These are phyloP conservation scores for Citrus sp. DNA, from an alignment of 345 rosid species.

Conservation along the genomic window DNA sequence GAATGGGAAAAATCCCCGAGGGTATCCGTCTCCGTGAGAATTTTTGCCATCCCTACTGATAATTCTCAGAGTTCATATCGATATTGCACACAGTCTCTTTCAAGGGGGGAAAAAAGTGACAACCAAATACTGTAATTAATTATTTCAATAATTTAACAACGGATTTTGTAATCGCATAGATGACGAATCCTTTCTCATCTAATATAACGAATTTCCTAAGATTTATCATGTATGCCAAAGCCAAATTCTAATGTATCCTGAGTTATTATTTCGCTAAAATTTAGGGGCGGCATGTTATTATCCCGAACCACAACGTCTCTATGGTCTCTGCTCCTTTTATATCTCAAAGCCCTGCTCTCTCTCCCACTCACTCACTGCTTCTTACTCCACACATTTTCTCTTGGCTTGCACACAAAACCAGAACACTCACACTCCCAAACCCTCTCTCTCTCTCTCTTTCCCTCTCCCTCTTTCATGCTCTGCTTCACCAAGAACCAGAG, in stretches of 20 bases:
- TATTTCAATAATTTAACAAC: too few species aligned
- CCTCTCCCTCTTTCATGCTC: neutral
- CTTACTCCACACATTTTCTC: neutral
- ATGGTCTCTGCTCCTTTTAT: neutral
- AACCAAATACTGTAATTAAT: neutral
- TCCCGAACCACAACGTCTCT: neutral
- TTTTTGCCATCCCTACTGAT: too few species aligned
- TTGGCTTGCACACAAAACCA: neutral
- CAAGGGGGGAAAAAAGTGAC: too few species aligned
- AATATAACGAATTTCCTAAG: neutral
- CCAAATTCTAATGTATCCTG: neutral
- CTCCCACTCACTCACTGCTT: neutral
- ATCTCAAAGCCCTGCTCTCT: neutral
- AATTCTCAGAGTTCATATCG: too few species aligned
- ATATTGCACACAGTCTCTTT: too few species aligned
- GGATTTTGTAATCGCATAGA: too few species aligned
- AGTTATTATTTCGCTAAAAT: too few species aligned
- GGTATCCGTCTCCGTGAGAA: too few species aligned
- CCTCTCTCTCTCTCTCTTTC: too few species aligned
- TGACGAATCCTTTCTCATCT: too few species aligned
- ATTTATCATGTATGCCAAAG: neutral
- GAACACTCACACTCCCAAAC: neutral
- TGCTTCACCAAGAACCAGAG: neutral
- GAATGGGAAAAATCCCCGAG: too few species aligned
- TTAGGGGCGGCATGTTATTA: neutral